These are phyloP conservation scores for Elsinoe ampelina DNA, from an alignment of 2,329 filamentous ascomycete species.

Conservation along the genomic window DNA sequence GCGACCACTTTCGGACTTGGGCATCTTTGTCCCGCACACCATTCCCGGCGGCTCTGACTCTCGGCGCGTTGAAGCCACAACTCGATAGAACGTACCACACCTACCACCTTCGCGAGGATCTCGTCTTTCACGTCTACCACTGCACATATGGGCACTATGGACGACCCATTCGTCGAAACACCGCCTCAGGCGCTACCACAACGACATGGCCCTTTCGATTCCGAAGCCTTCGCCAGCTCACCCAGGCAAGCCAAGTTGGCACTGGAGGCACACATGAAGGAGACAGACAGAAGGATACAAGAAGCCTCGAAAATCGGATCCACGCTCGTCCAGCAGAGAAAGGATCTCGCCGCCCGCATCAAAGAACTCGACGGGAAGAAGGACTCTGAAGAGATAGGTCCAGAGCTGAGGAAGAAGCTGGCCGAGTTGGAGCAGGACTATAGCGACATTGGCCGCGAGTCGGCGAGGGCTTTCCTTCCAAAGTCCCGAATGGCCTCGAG, in stretches of 20 bases:
- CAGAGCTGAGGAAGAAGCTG: constrained; percentile 74
- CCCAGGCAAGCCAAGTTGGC: constrained; percentile 81
- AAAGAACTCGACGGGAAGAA: constrained; percentile 74
- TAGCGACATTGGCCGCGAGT: constrained; percentile 85
- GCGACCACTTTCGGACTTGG: not conserved
- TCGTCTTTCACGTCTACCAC: not conserved
- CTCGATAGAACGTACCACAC: not conserved
- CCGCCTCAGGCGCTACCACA: constrained; percentile 26
- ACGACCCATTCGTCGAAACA: constrained; percentile 38
- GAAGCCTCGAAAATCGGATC: constrained; percentile 86
- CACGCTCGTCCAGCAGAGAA: constrained; percentile 76
- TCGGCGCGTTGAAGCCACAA: not conserved
- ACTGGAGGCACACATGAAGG: constrained; percentile 80
- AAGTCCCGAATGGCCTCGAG: constrained; percentile 53
- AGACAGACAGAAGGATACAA: constrained; percentile 84
- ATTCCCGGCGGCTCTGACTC: not conserved
- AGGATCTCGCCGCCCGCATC: constrained; percentile 70
- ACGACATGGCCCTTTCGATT: constrained; percentile 74
- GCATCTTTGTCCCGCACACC: not conserved
- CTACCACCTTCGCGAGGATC: not conserved
- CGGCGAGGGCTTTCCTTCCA: constrained; percentile 78
- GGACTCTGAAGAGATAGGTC: constrained; percentile 62
- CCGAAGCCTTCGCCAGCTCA: constrained; percentile 58
- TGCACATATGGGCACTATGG: constrained; percentile 6
- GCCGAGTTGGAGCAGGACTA: constrained; percentile 88